A percentile compares a stretch with the other conserved stretches of the same genome.
Evolutionary conservation across 805 yeast species (phyloP).

Genomic region (Lipomyces yamanashiensis): DNA sequence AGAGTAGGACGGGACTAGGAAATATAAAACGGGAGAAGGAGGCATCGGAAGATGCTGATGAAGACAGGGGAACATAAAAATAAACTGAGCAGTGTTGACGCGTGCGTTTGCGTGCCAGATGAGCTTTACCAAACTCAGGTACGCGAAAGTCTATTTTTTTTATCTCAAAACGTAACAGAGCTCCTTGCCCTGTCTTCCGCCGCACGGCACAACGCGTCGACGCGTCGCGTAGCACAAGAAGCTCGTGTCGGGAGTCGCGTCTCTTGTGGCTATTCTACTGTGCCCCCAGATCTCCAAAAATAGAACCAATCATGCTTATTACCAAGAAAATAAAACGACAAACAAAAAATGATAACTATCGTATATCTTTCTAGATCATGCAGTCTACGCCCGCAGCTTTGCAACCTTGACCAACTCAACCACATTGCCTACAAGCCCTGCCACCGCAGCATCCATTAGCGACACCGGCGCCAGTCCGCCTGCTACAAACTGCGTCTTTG

Average conservation of each 20-base stretch:
- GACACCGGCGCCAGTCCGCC: conserved; percentile 26
- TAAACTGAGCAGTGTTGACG: no score
- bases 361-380: neutral
- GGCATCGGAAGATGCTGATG: neutral
- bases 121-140: neutral
- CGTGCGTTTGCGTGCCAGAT: no score
- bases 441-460: conserved; percentile 31
- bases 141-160: neutral
- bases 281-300: neutral
- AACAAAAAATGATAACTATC: neutral
- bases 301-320: neutral
- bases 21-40: neutral
- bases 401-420: conserved; percentile 20
- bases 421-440: conserved; percentile 19
- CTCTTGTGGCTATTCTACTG: neutral
- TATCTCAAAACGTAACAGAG: neutral
- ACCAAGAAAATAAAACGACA: neutral
- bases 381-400: neutral
- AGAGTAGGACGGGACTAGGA: neutral
- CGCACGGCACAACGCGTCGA: neutral
- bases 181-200: neutral
- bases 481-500: conserved; percentile 21
- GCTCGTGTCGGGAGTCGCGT: neutral
- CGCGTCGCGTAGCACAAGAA: conserved; percentile 3
- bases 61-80: no score